phyloP scores from a whole-genome alignment of 2,329 filamentous ascomycete species.

The Colletotrichum cuscutae region DNA sequence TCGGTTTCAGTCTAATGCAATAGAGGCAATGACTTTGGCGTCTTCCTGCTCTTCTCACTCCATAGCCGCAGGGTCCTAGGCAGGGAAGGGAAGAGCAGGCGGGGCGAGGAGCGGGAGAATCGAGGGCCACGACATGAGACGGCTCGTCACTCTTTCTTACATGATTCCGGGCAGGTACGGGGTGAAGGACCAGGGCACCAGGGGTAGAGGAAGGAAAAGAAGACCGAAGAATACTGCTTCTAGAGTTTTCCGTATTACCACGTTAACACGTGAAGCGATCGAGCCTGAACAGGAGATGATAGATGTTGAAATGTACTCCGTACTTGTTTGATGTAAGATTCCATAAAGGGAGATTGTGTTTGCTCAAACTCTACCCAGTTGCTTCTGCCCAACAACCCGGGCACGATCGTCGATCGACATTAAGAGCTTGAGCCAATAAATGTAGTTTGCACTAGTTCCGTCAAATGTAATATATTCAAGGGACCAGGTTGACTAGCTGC shows the following conservation, averaged over 20 bases:
- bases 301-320: not conserved
- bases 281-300: too few relatives aligned
- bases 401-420: not conserved
- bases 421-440: not conserved
- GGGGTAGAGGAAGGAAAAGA: not conserved
- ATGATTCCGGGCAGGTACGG: not conserved
- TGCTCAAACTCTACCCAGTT: not conserved
- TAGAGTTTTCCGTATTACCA: not conserved
- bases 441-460: slow-evolving; percentile 1
- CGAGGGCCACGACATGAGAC: not conserved
- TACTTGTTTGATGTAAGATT: not conserved
- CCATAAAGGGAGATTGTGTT: slow-evolving; percentile 5
- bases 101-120: not conserved
- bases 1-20: not conserved
- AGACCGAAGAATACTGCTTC: not conserved
- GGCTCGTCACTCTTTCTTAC: not conserved
- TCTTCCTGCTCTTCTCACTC: not conserved
- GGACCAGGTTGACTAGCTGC: not conserved
- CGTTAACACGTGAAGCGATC: not conserved
- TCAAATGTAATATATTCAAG: not conserved
- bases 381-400: not conserved
- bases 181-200: not conserved
- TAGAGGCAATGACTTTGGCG: not conserved
- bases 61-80: not conserved
- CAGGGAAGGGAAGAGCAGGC: not conserved